Base-by-base conservation (phyloP, 2,329 filamentous ascomycete species). In the Claviceps sp. region DNA sequence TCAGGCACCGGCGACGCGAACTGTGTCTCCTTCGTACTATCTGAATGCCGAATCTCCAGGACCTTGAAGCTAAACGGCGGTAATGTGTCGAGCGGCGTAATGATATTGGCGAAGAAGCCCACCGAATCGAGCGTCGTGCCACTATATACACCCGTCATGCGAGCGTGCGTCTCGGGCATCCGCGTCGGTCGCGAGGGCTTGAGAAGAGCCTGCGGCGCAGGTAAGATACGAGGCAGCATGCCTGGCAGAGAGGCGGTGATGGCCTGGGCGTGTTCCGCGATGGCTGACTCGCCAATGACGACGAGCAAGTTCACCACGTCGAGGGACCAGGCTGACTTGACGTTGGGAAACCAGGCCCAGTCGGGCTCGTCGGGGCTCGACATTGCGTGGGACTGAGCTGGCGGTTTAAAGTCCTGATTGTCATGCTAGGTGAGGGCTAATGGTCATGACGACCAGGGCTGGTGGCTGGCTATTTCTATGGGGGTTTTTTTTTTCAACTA, bases 241-340 rank as follows among this genome's bases (percentile, higher is more conserved):
- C 77, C 79, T 37, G 78, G 69, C 54, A 72, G 69, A 9, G 76
- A 78, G n/a, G 78, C 73, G 2, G 78, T 81, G 55, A 81, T 73
- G 49, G 75, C 70, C 61, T 82, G 79, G 2, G 74, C 68, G 59
- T 82, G 78, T 54, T 77, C 74, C 44, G 74, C 70, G 54, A 82
- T 78, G 17, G 75, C 74, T 2, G 72, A 74, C 64, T 82, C 79
- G 60, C 79, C 79, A 52, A 82, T 78, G 58, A 83, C 76, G 54
- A 79, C 79, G 50, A 83, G 73, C 34, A 83, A 73, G 38, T 77
- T 79, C 53, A 83, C 78, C 45, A 81, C 77, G 58, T 82, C 79
- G 45, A 82, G 71, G 29, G 72, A 71, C 77, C 78, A 82, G 54
- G 66, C 67, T 7, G 62, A 61, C 39, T 62, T 65, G 51, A 65